These are phyloP conservation scores for Pleurotus giganteus DNA, from an alignment of 768 basidiomycete species.

Conservation along the genomic window DNA sequence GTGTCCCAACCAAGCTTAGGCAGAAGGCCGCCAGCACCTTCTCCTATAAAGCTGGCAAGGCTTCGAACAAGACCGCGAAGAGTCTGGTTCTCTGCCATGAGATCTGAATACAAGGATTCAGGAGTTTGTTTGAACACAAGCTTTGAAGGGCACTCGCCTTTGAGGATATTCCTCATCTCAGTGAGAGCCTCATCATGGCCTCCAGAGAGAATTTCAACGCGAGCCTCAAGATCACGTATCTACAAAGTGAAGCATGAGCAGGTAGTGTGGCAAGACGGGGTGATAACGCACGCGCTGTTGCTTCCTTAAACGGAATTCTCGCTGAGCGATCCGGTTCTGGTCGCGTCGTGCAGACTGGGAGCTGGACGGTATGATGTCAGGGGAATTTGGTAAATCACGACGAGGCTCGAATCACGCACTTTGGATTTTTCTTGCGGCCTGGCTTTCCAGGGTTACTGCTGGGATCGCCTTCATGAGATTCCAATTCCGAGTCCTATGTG, in stretches of 20 bases:
- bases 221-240: conserved; percentile 94
- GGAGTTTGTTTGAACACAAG: not conserved
- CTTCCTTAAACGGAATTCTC: conserved; percentile 90
- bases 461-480: conserved; percentile 45
- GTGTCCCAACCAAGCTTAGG: conserved; percentile 78
- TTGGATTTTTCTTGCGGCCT: conserved; percentile 88
- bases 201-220: conserved; percentile 92
- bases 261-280: not conserved
- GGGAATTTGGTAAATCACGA: conserved; percentile 8
- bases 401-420: conserved; percentile 43
- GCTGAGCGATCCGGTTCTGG: conserved; percentile 90
- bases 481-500: conserved; percentile 64
- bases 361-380: conserved; percentile 36
- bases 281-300: conserved; percentile 67
- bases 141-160: conserved; percentile 42
- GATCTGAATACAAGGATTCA: conserved; percentile 41
- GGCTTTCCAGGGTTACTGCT: conserved; percentile 55
- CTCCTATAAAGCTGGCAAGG: conserved; percentile 81
- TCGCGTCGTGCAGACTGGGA: conserved; percentile 87
- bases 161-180: conserved; percentile 80
- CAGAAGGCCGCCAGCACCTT: conserved; percentile 77
- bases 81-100: conserved; percentile 88
- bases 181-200: conserved; percentile 86
- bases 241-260: conserved; percentile 29
- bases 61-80: conserved; percentile 76